A percentile compares a stretch with the other conserved stretches of the same genome.
Conservation (phyloP, 371 early-diverging fungal genomes). For the Polyrhizophydium stewartii region DNA sequence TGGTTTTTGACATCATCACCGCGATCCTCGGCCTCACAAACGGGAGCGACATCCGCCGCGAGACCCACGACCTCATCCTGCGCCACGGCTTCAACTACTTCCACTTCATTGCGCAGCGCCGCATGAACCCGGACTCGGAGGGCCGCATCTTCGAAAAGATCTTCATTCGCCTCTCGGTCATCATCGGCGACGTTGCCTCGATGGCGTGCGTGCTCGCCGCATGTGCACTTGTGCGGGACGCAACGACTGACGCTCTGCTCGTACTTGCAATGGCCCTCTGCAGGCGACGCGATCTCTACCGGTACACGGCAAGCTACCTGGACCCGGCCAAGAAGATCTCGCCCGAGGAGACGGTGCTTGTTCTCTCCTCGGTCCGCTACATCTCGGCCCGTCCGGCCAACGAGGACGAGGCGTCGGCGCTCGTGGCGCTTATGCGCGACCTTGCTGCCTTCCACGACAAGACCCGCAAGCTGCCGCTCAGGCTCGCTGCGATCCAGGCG, state of each 20-base stretch:
- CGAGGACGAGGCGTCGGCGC: conserved; percentile 21
- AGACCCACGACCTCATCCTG: conserved; percentile 26
- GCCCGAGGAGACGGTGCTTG: conserved; percentile 34
- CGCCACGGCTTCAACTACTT: conserved; percentile 26
- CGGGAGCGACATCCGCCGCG: conserved; percentile 15
- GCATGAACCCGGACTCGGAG: conserved; percentile 19
- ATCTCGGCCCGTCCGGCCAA: conserved; percentile 22
- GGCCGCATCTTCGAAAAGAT: conserved; percentile 34
- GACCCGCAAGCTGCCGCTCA: conserved; percentile 24
- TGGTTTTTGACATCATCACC: conserved; percentile 12
- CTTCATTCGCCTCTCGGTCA: conserved; percentile 26
- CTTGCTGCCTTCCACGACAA: conserved; percentile 23
- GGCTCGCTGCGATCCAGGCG: conserved; percentile 33
- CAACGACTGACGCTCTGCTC: background rate
- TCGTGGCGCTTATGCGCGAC: conserved; percentile 24
- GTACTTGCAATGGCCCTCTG: background rate
- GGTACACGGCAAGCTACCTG: background rate
- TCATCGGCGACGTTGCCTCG: conserved; percentile 33
- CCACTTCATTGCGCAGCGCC: background rate
- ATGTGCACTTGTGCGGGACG: background rate
- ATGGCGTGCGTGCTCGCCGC: conserved; percentile 16
- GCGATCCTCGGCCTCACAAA: conserved; percentile 1
- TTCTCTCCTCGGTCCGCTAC: conserved; percentile 33
- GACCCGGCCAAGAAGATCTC: conserved; percentile 26
- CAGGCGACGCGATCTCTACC: conserved; percentile 3